Evolutionary conservation across 2,329 filamentous ascomycete species (phyloP).

Genomic region (Colletotrichum eleusines): DNA sequence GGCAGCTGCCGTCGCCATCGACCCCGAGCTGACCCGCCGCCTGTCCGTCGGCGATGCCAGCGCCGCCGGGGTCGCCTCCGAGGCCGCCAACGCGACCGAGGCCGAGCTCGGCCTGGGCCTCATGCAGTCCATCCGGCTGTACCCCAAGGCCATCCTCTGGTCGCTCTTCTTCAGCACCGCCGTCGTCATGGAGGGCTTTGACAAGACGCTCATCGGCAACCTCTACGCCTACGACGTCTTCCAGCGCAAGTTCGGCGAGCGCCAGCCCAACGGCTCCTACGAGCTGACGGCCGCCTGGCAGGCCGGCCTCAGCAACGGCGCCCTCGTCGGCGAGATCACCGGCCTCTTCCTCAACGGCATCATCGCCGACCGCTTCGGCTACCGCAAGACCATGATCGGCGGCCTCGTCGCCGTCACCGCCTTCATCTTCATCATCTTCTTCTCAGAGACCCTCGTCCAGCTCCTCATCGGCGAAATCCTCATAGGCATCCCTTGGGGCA

Average conservation of each 20-base stretch:
- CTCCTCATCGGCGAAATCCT: constrained; percentile 61
- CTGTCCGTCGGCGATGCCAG: constrained; percentile 12
- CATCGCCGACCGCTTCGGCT: constrained; percentile 60
- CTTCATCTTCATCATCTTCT: constrained; percentile 64
- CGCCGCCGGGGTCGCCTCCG: constrained; percentile 36
- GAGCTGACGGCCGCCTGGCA: constrained; percentile 64
- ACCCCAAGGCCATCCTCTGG: constrained; percentile 58
- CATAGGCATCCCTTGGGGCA: constrained; percentile 60
- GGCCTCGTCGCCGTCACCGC: constrained; percentile 54
- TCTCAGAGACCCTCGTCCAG: constrained; percentile 55
- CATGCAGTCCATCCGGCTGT: constrained; percentile 55
- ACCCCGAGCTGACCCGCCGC: constrained; percentile 24
- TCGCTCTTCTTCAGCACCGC: constrained; percentile 57
- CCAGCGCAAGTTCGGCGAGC: constrained; percentile 54
- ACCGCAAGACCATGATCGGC: constrained; percentile 61
- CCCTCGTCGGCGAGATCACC: constrained; percentile 61
- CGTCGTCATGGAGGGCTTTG: constrained; percentile 54
- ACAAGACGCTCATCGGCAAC: constrained; percentile 39
- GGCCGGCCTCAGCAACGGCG: constrained; percentile 62
- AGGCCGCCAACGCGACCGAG: constrained; percentile 55
- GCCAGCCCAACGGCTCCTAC: constrained; percentile 53
- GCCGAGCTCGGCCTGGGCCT: constrained; percentile 54
- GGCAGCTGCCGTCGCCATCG: constrained; percentile 5
- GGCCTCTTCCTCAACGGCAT: constrained; percentile 63
- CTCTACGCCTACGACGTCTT: constrained; percentile 47